Evolutionary conservation across 768 basidiomycete genomes (phyloP), one percentile per base, ranked within the genome.

Genomic region (Amanita molliuscula): DNA sequence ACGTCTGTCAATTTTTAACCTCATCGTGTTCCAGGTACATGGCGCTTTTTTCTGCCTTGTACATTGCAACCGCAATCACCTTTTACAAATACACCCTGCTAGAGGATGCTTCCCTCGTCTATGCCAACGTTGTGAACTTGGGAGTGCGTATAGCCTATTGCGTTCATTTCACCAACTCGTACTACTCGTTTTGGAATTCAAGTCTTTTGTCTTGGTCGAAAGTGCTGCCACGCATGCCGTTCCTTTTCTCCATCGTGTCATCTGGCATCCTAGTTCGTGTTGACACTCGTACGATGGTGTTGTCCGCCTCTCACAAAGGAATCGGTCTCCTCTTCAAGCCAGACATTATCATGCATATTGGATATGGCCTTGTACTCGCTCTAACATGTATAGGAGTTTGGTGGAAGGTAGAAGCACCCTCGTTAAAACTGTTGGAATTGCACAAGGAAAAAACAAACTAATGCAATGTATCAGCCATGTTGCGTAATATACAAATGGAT

Each of bases 91-190:
- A 73, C 23, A 63, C 69, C 21, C 26, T 31, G 6, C 58, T 79
- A 21, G 84, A 82, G 28, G 89, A 90, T 56, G 70, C 74, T 0
- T 80, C 81, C 6, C 70, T 88, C 29, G 83, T 91, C 2, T 87
- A 81, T 58, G 84, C 83, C 52, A 92, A 93, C 58, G 79, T 84
- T 53, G 60, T 74, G 56, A 86, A 84, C 60, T 71, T 88, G 54
- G 64, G 70, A 0, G 72, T 74, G 4, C 73, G 88, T 13, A 84
- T 86, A 35, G 57, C 67, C 23, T 89, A 86, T 60, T 76, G 77
- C 36, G 64, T 73, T 52, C 56, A 57, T 31, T 88, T 83, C 59
- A 64, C 68, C 11, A 59, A 60, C 4, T 52, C 52, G 2, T 88
- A 72, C 61, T 86, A 47, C 3, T 53, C 55, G 15, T 45, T 11